Percentiles rank a stretch among this genome's conserved stretches.
phyloP scores from a whole-genome alignment of 2,329 filamentous ascomycete species.

The Myriangium duriaei region DNA sequence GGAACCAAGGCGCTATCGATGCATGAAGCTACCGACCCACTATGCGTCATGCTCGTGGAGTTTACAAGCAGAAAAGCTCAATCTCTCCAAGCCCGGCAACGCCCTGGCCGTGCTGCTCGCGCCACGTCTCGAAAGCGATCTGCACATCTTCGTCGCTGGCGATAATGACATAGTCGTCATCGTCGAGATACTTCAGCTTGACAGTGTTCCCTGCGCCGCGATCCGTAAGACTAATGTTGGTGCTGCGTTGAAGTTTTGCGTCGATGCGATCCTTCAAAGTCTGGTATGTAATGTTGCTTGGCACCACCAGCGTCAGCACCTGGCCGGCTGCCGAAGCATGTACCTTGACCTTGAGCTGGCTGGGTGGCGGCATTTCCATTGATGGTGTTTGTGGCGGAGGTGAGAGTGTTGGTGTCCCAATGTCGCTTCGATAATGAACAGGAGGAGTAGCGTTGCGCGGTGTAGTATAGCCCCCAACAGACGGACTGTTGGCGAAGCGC shows the following conservation, averaged over 20 bases:
- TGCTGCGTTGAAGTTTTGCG: constrained; percentile 80
- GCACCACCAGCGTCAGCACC: constrained; percentile 90
- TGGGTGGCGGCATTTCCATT: constrained; percentile 26
- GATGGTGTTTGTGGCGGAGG: constrained; percentile 15
- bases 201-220: constrained; percentile 46
- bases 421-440: background rate
- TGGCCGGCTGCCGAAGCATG: constrained; percentile 67
- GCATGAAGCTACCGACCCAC: no score
- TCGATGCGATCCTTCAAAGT: constrained; percentile 92
- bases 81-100: constrained; percentile 70
- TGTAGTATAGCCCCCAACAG: constrained; percentile 4
- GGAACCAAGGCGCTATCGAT: no score
- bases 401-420: constrained; percentile 24
- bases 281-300: constrained; percentile 88
- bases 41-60: no score
- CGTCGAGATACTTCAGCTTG: constrained; percentile 81
- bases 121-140: constrained; percentile 90
- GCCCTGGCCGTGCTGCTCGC: constrained; percentile 53
- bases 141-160: constrained; percentile 94
- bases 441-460: constrained; percentile 28
- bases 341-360: constrained; percentile 90
- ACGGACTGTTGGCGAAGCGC: constrained; percentile 43
- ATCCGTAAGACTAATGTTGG: constrained; percentile 67
- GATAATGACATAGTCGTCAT: constrained; percentile 86
- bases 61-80: constrained; percentile 63